These are phyloP conservation scores for Patellaria atrata DNA, from an alignment of 495 filamentous ascomycete genomes.

Conservation along the genomic window DNA sequence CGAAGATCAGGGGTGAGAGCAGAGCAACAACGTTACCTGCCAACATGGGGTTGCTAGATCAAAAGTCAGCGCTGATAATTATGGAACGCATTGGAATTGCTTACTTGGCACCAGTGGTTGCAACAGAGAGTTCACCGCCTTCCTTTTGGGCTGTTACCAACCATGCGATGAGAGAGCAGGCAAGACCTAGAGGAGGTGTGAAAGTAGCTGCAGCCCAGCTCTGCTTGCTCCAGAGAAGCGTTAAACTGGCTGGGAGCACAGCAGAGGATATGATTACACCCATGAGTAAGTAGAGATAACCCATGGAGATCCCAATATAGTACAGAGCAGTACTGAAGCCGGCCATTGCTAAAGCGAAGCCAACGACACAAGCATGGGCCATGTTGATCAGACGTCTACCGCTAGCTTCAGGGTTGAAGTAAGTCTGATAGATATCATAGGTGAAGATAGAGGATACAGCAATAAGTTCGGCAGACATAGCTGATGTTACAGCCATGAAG, in stretches of 20 bases:
- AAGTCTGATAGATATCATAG: constrained; percentile 64
- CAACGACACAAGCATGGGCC: constrained; percentile 60
- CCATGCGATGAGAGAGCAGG: constrained; percentile 71
- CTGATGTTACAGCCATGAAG: constrained; percentile 93
- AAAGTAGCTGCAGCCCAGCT: constrained; percentile 66
- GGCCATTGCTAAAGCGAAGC: constrained; percentile 73
- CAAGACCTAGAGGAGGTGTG: constrained; percentile 64
- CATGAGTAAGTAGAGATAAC: constrained; percentile 78
- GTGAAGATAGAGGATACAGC: constrained; percentile 88
- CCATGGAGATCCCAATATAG: constrained; percentile 50
- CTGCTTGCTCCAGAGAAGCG: constrained; percentile 69
- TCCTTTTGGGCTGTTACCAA: constrained; percentile 74
- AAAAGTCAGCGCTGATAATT: neutral
- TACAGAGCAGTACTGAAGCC: constrained; percentile 69
- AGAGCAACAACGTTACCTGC: constrained; percentile 75
- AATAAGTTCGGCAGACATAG: constrained; percentile 79
- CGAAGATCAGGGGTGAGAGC: constrained; percentile 63
- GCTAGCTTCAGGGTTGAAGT: constrained; percentile 38
- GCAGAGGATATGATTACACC: constrained; percentile 80
- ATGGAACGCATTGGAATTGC: constrained; percentile 11
- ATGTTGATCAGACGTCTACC: constrained; percentile 76
- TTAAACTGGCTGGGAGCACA: constrained; percentile 70
- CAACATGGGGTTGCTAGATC: constrained; percentile 71
- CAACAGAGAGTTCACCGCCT: constrained; percentile 57
- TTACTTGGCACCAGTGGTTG: constrained; percentile 61